Base-by-base conservation (phyloP, 441 rosid genomes). In the Omphalea diandra region DNA sequence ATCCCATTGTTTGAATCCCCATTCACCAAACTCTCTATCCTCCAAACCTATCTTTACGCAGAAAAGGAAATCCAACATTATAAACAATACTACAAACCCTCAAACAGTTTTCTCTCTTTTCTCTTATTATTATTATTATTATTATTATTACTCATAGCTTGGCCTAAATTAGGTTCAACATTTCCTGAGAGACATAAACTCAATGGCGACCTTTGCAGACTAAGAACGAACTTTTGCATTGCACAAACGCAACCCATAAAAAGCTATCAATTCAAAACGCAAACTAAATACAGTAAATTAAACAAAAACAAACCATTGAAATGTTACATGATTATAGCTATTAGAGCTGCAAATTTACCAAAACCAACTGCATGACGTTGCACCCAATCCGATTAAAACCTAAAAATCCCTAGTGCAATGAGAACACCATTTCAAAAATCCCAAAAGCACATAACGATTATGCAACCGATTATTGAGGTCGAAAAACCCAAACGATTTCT, bases 1-100 rank as follows among this genome's bases (percentile, higher is more conserved):
- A 82, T 63, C 69, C 83, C 80, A 82, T 78, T 29, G 80, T 83
- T 75, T 87, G 87, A 73, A 83, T 76, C 80, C 84, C 91, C 89
- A 85, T 82, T 75, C 81, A 75, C 61, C 74, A 65, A 70, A 54
- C 54, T n/a, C n/a, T n/a, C n/a, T n/a, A n/a, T n/a, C n/a, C n/a
- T n/a, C n/a, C n/a, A n/a, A n/a, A n/a, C n/a, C 69, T 61, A 75
- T 72, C 71, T 60, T 59, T 22, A 32, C 26, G 41, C 17, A n/a
- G 20, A 24, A 2, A 29, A 50, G 57, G 64, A 40, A 59, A 22
- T 66, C 67, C 12, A 17, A 33, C 72, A 49, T 20, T 14, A 50
- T 20, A 50, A 50, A 8, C 3, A 60, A 31, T 3, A n/a, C n/a
- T n/a, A n/a, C n/a, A n/a, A n/a, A n/a, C n/a, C n/a, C n/a, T n/a